Percentiles rank a stretch among this genome's conserved stretches.
Evolutionary conservation across 176 grass and related monocot genomes (phyloP).

Genomic region (Zoysia pacifica): DNA sequence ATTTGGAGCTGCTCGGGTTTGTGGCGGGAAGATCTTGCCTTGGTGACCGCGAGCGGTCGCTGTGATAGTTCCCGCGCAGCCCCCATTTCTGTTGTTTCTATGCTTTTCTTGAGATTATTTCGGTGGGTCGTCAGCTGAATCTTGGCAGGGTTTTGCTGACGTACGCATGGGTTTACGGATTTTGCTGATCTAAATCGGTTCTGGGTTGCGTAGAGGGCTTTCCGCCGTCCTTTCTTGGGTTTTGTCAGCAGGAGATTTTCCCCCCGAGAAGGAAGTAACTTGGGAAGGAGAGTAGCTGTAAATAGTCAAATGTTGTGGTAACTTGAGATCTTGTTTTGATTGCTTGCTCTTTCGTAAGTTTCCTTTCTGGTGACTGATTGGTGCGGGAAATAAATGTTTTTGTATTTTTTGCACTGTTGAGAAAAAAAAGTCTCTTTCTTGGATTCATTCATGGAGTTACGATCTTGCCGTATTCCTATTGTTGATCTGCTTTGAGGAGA

Average conservation of each 20-base stretch:
- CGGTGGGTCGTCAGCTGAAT: constrained; percentile 31
- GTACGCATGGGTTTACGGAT: neutral
- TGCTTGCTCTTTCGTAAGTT: neutral
- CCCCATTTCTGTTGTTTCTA: neutral
- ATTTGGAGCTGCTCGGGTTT: constrained; percentile 6
- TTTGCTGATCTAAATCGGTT: constrained; percentile 2
- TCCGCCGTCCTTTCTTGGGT: neutral
- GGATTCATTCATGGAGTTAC: neutral
- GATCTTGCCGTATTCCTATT: constrained; percentile 13
- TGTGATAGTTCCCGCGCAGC: constrained; percentile 20
- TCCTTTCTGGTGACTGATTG: neutral
- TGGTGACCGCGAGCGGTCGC: neutral
- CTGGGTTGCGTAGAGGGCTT: neutral
- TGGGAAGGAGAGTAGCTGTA: neutral
- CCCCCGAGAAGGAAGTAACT: neutral
- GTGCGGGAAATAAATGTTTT: neutral
- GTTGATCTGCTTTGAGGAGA: constrained; percentile 6
- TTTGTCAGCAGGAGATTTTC: neutral
- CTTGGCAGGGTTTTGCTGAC: constrained; percentile 32
- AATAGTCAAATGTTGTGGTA: neutral
- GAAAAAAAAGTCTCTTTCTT: constrained; percentile 5
- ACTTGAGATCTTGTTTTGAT: constrained; percentile 19
- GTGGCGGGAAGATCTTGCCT: neutral
- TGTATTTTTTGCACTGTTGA: neutral
- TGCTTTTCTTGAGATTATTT: neutral